Evolutionary conservation across 805 yeast species (phyloP).

Genomic region (Pichia occidentalis): DNA sequence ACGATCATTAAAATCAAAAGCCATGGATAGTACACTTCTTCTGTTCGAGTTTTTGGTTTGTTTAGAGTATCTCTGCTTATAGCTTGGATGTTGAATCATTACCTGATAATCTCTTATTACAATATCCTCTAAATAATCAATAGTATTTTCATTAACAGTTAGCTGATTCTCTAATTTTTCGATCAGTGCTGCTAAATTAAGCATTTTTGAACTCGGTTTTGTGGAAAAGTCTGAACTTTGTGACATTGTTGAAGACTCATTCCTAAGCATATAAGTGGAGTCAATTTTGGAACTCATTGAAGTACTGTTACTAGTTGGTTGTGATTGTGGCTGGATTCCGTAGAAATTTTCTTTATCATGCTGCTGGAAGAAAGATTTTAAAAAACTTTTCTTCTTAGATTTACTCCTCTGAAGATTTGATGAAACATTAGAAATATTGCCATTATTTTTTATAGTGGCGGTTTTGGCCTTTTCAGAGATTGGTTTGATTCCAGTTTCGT

Average conservation of each 20-base stretch:
- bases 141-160: conserved; percentile 26
- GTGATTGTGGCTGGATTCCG: too few relatives aligned
- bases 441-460: not conserved
- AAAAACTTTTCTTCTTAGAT: conserved; percentile 10
- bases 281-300: too few relatives aligned
- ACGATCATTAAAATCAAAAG: conserved; percentile 15
- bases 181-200: conserved; percentile 5
- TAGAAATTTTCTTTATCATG: conserved; percentile 6
- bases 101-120: conserved; percentile 63
- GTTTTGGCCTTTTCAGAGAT: conserved; percentile 5
- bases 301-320: too few relatives aligned
- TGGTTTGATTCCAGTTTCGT: not conserved
- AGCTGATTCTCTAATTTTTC: conserved; percentile 8
- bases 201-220: too few relatives aligned
- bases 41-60: conserved; percentile 19
- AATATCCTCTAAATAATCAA: conserved; percentile 64
- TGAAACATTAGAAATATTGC: conserved; percentile 1
- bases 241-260: not conserved
- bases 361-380: conserved; percentile 7
- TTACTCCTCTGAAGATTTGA: conserved; percentile 7
- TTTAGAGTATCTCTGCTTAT: conserved; percentile 22
- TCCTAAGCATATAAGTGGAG: too few relatives aligned
- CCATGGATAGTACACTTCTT: conserved; percentile 20
- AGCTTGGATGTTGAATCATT: conserved; percentile 14
- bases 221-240: too few relatives aligned